A percentile compares a stretch with the other conserved stretches of the same genome.
phyloP scores from a whole-genome alignment of 2,329 filamentous ascomycete genomes.

The Plectosphaerella plurivora region DNA sequence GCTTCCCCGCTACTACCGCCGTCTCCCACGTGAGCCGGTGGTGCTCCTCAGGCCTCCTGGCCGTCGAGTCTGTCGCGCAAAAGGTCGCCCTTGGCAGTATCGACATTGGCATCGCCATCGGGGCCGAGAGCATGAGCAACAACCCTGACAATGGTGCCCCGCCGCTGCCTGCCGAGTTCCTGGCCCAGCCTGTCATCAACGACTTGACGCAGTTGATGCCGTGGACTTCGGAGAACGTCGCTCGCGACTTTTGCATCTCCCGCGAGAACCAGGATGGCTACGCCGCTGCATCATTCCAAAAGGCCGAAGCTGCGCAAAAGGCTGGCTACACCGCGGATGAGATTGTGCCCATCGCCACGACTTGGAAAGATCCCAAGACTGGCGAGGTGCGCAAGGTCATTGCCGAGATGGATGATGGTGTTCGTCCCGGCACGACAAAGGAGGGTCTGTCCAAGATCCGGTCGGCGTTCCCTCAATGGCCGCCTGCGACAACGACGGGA shows the following conservation, averaged over 20 bases:
- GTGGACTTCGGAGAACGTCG: constrained; percentile 72
- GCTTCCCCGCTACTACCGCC: constrained; percentile 66
- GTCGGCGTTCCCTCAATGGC: constrained; percentile 66
- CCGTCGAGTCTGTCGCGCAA: constrained; percentile 69
- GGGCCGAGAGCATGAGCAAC: constrained; percentile 63
- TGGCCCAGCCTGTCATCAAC: constrained; percentile 52
- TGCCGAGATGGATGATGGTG: constrained; percentile 65
- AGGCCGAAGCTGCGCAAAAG: constrained; percentile 68
- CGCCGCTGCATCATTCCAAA: constrained; percentile 61
- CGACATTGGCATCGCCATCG: constrained; percentile 64
- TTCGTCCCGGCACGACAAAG: constrained; percentile 64
- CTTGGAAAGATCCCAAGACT: constrained; percentile 85
- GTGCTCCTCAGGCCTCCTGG: constrained; percentile 71
- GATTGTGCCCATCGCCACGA: constrained; percentile 64
- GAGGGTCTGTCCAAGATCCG: constrained; percentile 64
- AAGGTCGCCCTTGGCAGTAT: constrained; percentile 64
- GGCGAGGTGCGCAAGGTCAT: constrained; percentile 73
- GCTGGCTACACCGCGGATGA: constrained; percentile 71
- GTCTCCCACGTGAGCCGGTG: constrained; percentile 68
- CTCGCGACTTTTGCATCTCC: constrained; percentile 65
- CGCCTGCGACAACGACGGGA: constrained; percentile 58
- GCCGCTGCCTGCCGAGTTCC: constrained; percentile 48
- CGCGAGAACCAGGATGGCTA: constrained; percentile 64
- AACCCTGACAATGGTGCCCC: constrained; percentile 5
- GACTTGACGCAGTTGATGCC: constrained; percentile 71